phyloP scores from a whole-genome alignment of 441 rosid species.

The Raphanus hybrid region DNA sequence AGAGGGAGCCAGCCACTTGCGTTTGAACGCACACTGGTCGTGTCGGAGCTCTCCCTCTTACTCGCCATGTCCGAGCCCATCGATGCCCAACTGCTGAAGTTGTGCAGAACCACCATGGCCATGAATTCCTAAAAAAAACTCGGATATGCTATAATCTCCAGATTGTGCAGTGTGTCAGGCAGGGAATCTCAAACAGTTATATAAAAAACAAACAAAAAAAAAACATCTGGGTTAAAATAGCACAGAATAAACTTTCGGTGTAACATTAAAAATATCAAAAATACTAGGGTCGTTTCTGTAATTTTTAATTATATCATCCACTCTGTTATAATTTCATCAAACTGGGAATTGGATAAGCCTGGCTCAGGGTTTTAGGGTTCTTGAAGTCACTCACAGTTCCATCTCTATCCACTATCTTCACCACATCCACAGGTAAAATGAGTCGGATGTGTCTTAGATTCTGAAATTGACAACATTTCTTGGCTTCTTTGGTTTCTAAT shows the following conservation, averaged over 20 bases:
- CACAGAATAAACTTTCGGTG: neutral
- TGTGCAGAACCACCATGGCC: slow-evolving; percentile 56
- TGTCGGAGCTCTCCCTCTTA: slow-evolving; percentile 41
- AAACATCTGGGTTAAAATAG: neutral
- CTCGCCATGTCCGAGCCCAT: slow-evolving; percentile 21
- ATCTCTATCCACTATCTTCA: too few relatives aligned
- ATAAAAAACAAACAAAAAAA: too few relatives aligned
- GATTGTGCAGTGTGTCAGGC: slow-evolving; percentile 39
- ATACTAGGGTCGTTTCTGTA: neutral
- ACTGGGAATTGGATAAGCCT: slow-evolving; percentile 40
- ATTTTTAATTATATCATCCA: neutral
- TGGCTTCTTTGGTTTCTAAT: neutral
- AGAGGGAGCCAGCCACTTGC: slow-evolving; percentile 57
- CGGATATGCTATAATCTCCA: neutral
- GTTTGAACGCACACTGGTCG: slow-evolving; percentile 44
- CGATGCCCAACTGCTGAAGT: slow-evolving; percentile 43
- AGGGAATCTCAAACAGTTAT: slow-evolving; percentile 49
- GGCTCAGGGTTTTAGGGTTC: slow-evolving; percentile 32
- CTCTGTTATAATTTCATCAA: neutral
- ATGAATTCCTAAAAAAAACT: neutral
- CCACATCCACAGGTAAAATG: too few relatives aligned
- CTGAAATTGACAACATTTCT: neutral
- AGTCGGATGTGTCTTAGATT: too few relatives aligned
- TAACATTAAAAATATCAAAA: neutral
- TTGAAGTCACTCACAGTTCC: slow-evolving; percentile 8